Percentiles rank a stretch among this genome's conserved stretches.
Conservation (phyloP, 805 yeast genomes). For the Candida quercuum region DNA sequence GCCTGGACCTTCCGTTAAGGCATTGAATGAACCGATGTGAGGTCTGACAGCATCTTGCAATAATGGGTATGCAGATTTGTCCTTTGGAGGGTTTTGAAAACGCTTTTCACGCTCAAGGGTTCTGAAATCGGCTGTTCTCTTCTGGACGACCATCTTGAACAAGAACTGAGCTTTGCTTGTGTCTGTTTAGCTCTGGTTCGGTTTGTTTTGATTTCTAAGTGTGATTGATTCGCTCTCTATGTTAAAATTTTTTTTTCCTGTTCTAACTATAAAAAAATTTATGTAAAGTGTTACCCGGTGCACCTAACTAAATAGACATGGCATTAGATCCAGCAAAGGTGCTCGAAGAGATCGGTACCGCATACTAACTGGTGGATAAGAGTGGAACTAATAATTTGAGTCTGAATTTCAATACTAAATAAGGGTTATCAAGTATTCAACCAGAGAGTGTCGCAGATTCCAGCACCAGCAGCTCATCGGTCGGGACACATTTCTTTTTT, state of each 20-base stretch:
- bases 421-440: too few relatives aligned
- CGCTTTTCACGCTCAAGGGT: constrained; percentile 86
- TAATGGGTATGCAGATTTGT: constrained; percentile 74
- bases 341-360: too few relatives aligned
- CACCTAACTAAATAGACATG: neutral
- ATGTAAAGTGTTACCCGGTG: neutral
- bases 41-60: constrained; percentile 89
- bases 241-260: constrained; percentile 2
- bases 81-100: constrained; percentile 86
- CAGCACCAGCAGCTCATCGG: constrained; percentile 1
- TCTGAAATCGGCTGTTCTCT: constrained; percentile 39
- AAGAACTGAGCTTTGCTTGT: neutral
- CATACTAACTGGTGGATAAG: too few relatives aligned
- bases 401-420: too few relatives aligned
- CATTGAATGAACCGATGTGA: constrained; percentile 94
- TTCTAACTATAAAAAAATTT: neutral
- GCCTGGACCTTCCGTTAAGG: constrained; percentile 80
- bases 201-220: too few relatives aligned
- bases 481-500: too few relatives aligned
- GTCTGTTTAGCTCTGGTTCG: neutral
- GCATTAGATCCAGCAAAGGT: too few relatives aligned
- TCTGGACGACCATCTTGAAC: constrained; percentile 17
- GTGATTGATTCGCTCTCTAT: too few relatives aligned
- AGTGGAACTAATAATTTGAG: too few relatives aligned
- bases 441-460: too few relatives aligned